These are phyloP conservation scores for Austroboletus eburneus DNA, from an alignment of 768 basidiomycete genomes.

Conservation along the genomic window DNA sequence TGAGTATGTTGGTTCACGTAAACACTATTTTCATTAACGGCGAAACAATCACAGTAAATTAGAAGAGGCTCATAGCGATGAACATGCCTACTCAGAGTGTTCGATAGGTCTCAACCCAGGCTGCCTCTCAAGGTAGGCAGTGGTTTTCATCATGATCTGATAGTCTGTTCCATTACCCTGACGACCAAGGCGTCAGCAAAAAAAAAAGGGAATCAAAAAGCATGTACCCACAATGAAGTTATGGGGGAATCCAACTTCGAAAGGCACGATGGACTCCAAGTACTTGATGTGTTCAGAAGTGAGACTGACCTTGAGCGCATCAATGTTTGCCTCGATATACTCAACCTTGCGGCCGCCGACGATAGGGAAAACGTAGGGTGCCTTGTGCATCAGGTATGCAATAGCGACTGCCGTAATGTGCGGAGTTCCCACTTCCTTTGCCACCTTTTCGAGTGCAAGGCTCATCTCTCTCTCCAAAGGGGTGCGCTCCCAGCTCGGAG, in stretches of 20 bases:
- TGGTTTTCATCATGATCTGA: conserved; percentile 9
- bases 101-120: conserved; percentile 12
- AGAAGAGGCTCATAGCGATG: background rate
- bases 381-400: conserved; percentile 41
- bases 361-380: no score
- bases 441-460: conserved; percentile 36
- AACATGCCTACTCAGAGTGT: background rate
- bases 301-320: conserved; percentile 37
- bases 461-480: conserved; percentile 32
- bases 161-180: conserved; percentile 27
- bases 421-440: conserved; percentile 34
- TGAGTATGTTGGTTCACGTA: no score
- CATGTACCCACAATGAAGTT: conserved; percentile 25
- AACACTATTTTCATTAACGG: background rate
- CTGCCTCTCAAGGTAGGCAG: conserved; percentile 17
- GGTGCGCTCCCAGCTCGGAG: conserved; percentile 30
- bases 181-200: background rate
- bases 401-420: conserved; percentile 36
- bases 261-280: conserved; percentile 33
- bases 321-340: conserved; percentile 38
- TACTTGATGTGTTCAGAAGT: conserved; percentile 33
- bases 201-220: background rate
- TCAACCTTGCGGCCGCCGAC: conserved; percentile 40
- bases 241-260: conserved; percentile 37
- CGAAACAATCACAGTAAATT: background rate